phyloP scores from a whole-genome alignment of 2,329 filamentous ascomycete genomes.

The Fusarium floridanum region DNA sequence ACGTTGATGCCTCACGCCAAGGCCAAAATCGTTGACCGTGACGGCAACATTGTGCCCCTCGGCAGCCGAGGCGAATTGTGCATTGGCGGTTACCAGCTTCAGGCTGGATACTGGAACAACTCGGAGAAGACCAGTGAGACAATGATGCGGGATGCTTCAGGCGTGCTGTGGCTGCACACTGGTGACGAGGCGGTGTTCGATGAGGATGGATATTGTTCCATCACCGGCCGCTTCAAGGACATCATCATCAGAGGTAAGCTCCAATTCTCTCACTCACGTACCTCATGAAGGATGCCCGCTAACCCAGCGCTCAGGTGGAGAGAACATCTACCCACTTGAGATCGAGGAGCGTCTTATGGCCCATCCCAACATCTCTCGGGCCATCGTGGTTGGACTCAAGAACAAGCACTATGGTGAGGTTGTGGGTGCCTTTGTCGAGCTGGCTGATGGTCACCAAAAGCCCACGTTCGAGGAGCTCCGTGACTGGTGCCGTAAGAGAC shows the following conservation, averaged over 20 bases:
- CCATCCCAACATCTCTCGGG: conserved; percentile 72
- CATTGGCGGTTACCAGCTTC: conserved; percentile 82
- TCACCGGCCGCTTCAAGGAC: conserved; percentile 83
- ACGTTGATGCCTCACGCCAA: conserved; percentile 80
- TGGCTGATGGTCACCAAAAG: conserved; percentile 51
- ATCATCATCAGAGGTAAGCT: conserved; percentile 77
- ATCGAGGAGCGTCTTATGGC: conserved; percentile 79
- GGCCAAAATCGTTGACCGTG: conserved; percentile 81
- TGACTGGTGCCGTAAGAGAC: conserved; percentile 71
- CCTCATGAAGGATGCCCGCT: conserved; percentile 37
- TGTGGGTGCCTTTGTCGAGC: conserved; percentile 73
- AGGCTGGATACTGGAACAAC: conserved; percentile 77
- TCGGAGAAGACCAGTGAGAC: conserved; percentile 77
- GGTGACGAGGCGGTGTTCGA: conserved; percentile 79
- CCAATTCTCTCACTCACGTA: not conserved
- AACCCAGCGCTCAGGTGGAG: conserved; percentile 65
- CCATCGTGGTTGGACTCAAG: conserved; percentile 77
- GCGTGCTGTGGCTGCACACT: conserved; percentile 73
- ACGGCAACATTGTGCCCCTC: conserved; percentile 74
- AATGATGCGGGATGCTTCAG: conserved; percentile 66
- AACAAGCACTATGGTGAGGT: conserved; percentile 81
- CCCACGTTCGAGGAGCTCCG: conserved; percentile 68
- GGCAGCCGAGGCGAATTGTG: conserved; percentile 80
- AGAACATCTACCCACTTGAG: conserved; percentile 81
- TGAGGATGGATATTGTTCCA: conserved; percentile 76